Base-by-base conservation (phyloP, 2,329 filamentous ascomycete species). In the Diatrype stigma region DNA sequence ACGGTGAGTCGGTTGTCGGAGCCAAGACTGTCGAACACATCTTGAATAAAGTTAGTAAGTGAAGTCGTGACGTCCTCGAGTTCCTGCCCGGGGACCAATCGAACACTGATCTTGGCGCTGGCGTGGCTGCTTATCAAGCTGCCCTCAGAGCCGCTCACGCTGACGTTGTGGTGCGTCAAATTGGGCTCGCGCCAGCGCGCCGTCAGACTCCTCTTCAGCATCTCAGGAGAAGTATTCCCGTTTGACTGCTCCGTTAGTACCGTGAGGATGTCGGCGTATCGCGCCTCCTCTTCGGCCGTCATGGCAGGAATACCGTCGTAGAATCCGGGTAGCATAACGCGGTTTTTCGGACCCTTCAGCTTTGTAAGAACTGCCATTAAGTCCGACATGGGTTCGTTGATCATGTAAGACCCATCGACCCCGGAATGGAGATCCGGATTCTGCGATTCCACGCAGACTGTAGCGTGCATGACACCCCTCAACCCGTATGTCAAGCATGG, bases 401-500 rank as follows among this genome's bases (percentile, higher is more conserved):
- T 82, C 71, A 95, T 81, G 55, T 89, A 85, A 54, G 91, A 96
- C 37, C 94, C 94, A 63, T 97, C 93, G n/a, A 99, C 93, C 62
- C 94, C 94, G 54, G 90, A 96, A 70, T 99, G 94, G 2, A 96
- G 80, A 69, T 99, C 94, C 0, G 92, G 91, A 56, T 89, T 85
- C 47, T 84, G 83, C 51, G 91, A 95, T 57, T 95, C 87, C 23
- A 99, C 85, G 54, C 91, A 87, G 6, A 97, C 80, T 0, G 90
- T 96, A 5, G 92, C 93, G 67, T 97, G 93, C 21, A 99, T 86
- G 23, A 99, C 93, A 22, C 94, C 94, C 46, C 94, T 84, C 6
- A 97, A 79, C 1, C 94, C 94, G 56, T 99, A 99, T 0, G 94
- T 99, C 51, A 99, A 73, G 66, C 94, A 99, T 0, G 94, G 94